These are phyloP conservation scores for Anacardium occidentale DNA, from an alignment of 345 rosid genomes.

Conservation along the genomic window DNA sequence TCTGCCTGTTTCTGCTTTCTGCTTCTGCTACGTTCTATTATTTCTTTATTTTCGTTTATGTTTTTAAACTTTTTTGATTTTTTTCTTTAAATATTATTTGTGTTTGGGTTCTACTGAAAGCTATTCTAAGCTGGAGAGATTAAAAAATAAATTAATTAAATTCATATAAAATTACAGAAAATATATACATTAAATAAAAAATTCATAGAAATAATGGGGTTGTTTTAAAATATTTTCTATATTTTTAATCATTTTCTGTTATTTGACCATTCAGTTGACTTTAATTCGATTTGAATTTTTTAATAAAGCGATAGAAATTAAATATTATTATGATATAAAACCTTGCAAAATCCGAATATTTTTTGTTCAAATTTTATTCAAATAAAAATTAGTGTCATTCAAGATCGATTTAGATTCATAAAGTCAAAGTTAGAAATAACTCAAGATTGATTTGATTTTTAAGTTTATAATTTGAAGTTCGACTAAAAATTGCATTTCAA, in stretches of 20 bases:
- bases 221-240: neutral
- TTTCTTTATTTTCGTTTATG: neutral
- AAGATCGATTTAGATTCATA: no score
- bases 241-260: neutral
- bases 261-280: neutral
- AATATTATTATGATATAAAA: neutral
- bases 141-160: neutral
- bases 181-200: neutral
- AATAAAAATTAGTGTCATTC: no score
- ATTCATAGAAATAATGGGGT: neutral
- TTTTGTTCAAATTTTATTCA: no score
- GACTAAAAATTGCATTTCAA: no score
- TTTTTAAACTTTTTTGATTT: neutral
- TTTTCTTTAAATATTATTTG: no score
- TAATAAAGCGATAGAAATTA: neutral
- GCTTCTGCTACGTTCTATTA: neutral
- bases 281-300: neutral
- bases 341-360: no score
- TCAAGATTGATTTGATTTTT: no score
- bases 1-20: neutral
- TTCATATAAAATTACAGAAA: neutral
- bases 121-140: slow-evolving; percentile 29
- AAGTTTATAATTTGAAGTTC: no score
- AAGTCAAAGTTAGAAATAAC: no score
- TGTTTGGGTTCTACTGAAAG: slow-evolving; percentile 2